Evolutionary conservation across 108 stramenopile genomes (phyloP), one percentile per base, ranked within the genome.

Genomic region (Cyclotella sp.): DNA sequence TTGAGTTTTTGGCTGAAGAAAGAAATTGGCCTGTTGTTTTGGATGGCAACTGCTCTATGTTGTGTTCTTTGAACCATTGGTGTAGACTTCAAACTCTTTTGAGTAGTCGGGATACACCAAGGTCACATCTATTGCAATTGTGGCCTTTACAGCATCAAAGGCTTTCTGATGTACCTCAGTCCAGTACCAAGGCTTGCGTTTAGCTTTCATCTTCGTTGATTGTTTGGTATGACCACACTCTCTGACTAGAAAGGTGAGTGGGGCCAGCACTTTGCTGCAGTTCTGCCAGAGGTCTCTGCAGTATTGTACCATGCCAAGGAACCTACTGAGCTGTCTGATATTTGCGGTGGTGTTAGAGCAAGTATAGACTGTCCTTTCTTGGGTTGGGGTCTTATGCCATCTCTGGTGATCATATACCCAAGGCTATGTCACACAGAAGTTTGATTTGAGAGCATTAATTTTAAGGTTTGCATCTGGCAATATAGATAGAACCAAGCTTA

Each of bases 11-110:
- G 1, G 3, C 57, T 58, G 24, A 58, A 42, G 9, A 63, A 63
- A 13, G 39, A 9, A 26, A 41, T 2, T 34, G 62, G 40, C 62
- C 62, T 63, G 19, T 63, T 63, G 40, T 42, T 30, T 21, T 63
- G 62, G n/a, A n/a, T n/a, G 6, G 62, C 40, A 15, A 63, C 3
- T 10, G 13, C 30, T 3, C 62, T 13, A 2, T 7, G 6, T 30
- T 40, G 42, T 47, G 19, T n/a, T 29, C 16, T 16, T 26, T 12
- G 57, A 58, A 14, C 47, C 47, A 49, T 49, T 9, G 2, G 3
- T 49, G 47, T 49, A 49, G n/a, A 49, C 9, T 9, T 49, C 47
- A 49, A 49, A 49, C 1, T 49, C 47, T 49, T n/a, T 3, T 49
- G 15, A n/a, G n/a, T 7, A 49, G 9, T 49, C 47, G 1, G 47